These are phyloP conservation scores for Cucurbita pepo DNA, from an alignment of 306 rosid genomes.

Conservation along the genomic window DNA sequence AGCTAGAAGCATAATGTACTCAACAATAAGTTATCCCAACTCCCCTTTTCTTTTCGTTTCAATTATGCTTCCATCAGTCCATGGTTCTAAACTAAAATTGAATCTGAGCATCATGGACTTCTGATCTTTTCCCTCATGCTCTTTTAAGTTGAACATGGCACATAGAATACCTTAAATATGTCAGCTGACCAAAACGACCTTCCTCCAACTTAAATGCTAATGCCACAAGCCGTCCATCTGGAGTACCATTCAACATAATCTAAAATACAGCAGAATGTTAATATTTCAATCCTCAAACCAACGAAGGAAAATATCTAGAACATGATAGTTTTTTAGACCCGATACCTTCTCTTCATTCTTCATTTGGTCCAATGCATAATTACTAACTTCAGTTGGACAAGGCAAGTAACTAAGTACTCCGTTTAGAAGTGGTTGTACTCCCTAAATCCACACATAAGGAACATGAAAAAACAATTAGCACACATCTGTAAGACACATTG, in stretches of 20 bases:
- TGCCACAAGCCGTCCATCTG: constrained; percentile 92
- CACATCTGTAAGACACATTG: neutral
- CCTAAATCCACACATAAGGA: constrained; percentile 40
- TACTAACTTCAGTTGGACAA: constrained; percentile 80
- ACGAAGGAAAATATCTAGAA: constrained; percentile 6
- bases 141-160: neutral
- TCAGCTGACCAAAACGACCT: constrained; percentile 85
- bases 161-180: constrained; percentile 63
- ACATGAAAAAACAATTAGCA: constrained; percentile 11
- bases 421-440: constrained; percentile 92
- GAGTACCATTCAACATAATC: constrained; percentile 66
- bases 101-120: neutral
- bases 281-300: constrained; percentile 10
- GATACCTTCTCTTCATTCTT: constrained; percentile 79
- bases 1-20: neutral
- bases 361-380: constrained; percentile 82
- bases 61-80: neutral
- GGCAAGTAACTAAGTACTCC: constrained; percentile 85
- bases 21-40: constrained; percentile 3
- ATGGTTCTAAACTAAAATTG: neutral
- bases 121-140: neutral
- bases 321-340: neutral
- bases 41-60: neutral
- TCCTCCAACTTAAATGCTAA: constrained; percentile 97
- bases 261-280: constrained; percentile 18